These are phyloP conservation scores for Ambrosia trifida DNA, from an alignment of 129 eudicot genomes.

Conservation along the genomic window DNA sequence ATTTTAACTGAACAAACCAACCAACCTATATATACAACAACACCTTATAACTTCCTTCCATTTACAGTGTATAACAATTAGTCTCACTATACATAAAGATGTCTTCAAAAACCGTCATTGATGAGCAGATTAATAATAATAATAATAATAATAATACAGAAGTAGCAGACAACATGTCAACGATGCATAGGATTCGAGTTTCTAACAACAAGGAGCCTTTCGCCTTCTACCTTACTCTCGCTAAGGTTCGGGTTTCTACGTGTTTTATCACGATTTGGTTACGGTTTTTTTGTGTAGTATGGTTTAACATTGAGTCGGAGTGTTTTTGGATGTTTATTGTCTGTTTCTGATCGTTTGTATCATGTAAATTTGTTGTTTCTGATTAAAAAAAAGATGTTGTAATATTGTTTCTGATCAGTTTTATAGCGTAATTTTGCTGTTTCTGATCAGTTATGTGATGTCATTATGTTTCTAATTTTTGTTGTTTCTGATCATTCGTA, in stretches of 20 bases:
- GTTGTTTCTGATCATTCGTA: neutral
- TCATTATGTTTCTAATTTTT: neutral
- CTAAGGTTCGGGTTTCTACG: constrained; percentile 30
- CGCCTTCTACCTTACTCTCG: constrained; percentile 36
- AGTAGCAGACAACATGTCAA: constrained; percentile 17
- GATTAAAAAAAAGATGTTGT: neutral
- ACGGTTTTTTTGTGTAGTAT: neutral
- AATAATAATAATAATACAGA: neutral
- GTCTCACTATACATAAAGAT: constrained; percentile 19
- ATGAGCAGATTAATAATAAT: constrained; percentile 6
- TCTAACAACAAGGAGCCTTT: constrained; percentile 37
- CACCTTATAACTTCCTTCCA: constrained; percentile 16
- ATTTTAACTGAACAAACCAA: neutral
- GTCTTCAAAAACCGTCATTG: constrained; percentile 27
- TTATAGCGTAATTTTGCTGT: neutral
- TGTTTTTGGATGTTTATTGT: constrained; percentile 2
- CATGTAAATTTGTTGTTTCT: neutral
- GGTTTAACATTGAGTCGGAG: neutral
- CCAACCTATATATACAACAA: constrained; percentile 12
- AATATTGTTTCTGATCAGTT: neutral
- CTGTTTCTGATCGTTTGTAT: neutral
- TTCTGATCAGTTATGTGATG: neutral
- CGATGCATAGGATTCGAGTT: constrained; percentile 26
- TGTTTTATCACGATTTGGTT: neutral
- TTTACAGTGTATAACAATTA: constrained; percentile 1